Evolutionary conservation across 768 basidiomycete genomes (phyloP), one percentile per base, ranked within the genome.

Genomic region (Tylopilus rubrobrunneus): DNA sequence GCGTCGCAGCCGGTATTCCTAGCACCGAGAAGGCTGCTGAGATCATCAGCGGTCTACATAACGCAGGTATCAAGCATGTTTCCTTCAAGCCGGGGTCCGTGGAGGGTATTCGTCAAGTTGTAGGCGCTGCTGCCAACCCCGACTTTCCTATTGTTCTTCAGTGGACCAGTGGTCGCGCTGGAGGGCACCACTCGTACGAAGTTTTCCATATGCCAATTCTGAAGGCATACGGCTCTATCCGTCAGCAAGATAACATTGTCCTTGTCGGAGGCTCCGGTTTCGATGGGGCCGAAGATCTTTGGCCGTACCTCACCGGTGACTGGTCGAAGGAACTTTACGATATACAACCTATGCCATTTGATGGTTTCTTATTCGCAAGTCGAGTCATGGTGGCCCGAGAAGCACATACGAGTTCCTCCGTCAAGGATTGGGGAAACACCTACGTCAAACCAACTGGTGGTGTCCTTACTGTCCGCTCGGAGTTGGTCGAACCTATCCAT

Each of bases 141-240:
- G 86, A 92, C 74, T 98, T 92, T 80, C 96, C 96, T 9, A 85
- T 99, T 72, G 95, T 99, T 72, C 76, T 98, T 57, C 97, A 98
- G 67, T 98, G 97, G 97, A 99, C 97, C 48, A 97, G 97, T 63
- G 97, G 97, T 34, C 92, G 97, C 61, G 97, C 95, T n/a, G 97
- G 97, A 57, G 97, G 97, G 47, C 97, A 99, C 63, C 97, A 98
- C 74, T 95, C 92, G 3, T 98, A 86, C 71, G 97, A 99, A 70
- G 97, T 98, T 69, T 95, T 98, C 83, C 96, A 98, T 65, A 93
- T 95, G 70, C 96, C 97, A 1, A 83, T 98, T 62, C 76, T 98
- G 47, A 74, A 86, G 37, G 98, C 95, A 0, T 99, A 99, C 70
- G 80, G 85, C 34, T 74, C 87, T 15, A 98, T 99, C 66, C 89